These are phyloP conservation scores for Aschersonia sp. DNA, from an alignment of 2,329 filamentous ascomycete species.

Conservation along the genomic window DNA sequence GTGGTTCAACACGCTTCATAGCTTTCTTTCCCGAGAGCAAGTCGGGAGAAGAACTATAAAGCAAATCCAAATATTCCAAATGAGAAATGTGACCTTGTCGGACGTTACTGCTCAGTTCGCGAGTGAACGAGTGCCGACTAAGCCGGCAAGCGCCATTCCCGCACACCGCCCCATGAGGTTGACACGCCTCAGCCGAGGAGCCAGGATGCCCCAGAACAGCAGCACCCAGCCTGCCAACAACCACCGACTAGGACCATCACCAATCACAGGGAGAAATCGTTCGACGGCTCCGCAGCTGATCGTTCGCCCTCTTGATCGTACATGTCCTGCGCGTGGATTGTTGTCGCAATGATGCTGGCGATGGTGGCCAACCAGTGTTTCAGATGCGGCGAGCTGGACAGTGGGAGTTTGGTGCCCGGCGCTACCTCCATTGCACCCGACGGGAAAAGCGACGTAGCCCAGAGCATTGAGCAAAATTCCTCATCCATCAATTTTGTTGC, in stretches of 20 bases:
- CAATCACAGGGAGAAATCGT: not conserved
- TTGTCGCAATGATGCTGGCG: not conserved
- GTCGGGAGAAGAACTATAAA: not conserved
- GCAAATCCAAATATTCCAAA: not conserved
- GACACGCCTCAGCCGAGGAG: not conserved
- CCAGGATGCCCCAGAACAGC: not conserved
- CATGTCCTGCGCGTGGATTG: not conserved
- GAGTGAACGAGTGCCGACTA: not conserved
- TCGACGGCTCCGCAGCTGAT: not conserved
- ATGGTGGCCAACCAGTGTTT: not conserved
- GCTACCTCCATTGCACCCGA: not conserved
- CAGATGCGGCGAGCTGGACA: not conserved
- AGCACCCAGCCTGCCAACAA: not conserved
- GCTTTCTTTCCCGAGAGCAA: too few relatives aligned
- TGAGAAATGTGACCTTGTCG: not conserved
- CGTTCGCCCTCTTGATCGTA: not conserved
- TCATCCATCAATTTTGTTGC: not conserved
- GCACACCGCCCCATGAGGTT: not conserved
- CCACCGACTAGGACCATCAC: not conserved
- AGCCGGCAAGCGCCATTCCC: not conserved
- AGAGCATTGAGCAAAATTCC: not conserved
- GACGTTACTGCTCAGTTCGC: not conserved
- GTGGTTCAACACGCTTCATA: too few relatives aligned
- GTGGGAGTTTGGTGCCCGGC: too few relatives aligned
- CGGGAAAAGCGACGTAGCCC: not conserved